Base-by-base conservation (phyloP, 441 rosid species). In the Populus tomentosa region DNA sequence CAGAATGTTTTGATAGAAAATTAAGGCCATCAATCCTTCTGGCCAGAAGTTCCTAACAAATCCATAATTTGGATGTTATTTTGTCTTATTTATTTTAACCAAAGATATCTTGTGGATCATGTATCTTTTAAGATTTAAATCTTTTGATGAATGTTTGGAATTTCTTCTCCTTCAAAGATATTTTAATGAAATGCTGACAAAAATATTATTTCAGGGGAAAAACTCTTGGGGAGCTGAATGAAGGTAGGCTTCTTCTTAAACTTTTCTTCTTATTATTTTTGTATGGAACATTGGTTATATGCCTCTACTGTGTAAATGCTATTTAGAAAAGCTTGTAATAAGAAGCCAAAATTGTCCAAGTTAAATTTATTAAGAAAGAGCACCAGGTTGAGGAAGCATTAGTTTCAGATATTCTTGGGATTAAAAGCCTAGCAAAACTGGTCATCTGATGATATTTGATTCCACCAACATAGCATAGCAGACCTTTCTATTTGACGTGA, bases 161-260 rank as follows among this genome's bases (percentile, higher is more conserved):
- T 75, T 75, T 14, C 35, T 73, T 13, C 71, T 59, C 46, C 63
- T 69, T 77, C 50, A 32, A 76, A 71, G 73, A 83, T 83, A 30
- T 21, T 59, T 67, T 26, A 6, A 36, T 73, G 23, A 73, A 68
- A 38, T 71, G 40, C 80, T 85, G 75, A 87, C 75, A 35, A 69
- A 67, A 68, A 75, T 20, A 42, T 78, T 24, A 62, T 86, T 83
- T 71, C 88, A 94, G 97, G 91, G 56, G 75, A 77, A 76, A 36
- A 87, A 79, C 66, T 82, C 86, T 10, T 80, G 89, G 84, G 84
- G 87, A 80, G 80, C 77, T 16, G 89, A 83, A 77, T 78, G 71
- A 71, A 30, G 87, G 91, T 89, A 50, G 80, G 87, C 73, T 68
- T 67, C 75, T 72, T 70, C 64, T 61, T 61, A 21, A 61, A 61